A percentile compares a stretch with the other conserved stretches of the same genome.
These are phyloP conservation scores for Yarrowia divulgata DNA, from an alignment of 805 yeast genomes.

Conservation along the genomic window DNA sequence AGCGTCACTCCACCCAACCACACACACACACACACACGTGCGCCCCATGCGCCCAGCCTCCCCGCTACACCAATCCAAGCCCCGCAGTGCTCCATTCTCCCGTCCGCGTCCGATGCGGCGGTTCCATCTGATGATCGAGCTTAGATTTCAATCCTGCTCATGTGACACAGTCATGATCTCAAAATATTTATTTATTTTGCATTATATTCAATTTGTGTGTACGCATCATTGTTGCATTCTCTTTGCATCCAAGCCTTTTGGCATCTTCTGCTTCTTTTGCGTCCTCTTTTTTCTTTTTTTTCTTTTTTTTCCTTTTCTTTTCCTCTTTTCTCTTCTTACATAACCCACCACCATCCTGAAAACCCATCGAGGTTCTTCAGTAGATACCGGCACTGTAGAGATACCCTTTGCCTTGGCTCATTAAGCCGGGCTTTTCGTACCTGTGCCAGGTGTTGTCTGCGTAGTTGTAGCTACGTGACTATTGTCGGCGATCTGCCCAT, in stretches of 20 bases:
- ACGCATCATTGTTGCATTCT: slow-evolving; percentile 41
- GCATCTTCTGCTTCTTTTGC: not conserved
- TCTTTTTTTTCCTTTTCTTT: not conserved
- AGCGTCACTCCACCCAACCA: slow-evolving; percentile 1
- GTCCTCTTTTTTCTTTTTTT: not conserved
- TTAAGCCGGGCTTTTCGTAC: not conserved
- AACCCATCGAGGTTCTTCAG: not conserved
- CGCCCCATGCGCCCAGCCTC: not conserved
- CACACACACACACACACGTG: not conserved
- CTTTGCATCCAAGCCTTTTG: slow-evolving; percentile 10
- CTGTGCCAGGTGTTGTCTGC: slow-evolving; percentile 2
- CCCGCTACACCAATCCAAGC: not conserved
- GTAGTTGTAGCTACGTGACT: slow-evolving; percentile 15
- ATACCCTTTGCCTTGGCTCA: slow-evolving; percentile 11
- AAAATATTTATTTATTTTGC: slow-evolving; percentile 36
- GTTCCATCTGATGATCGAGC: slow-evolving; percentile 16
- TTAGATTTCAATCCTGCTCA: not conserved
- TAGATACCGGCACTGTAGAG: slow-evolving; percentile 1
- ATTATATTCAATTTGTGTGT: slow-evolving; percentile 20
- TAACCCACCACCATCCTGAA: not conserved
- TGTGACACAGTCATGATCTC: slow-evolving; percentile 26
- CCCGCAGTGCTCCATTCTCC: slow-evolving; percentile 6
- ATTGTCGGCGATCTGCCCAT: not conserved
- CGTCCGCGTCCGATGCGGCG: slow-evolving; percentile 1
- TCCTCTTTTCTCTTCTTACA: slow-evolving; percentile 2